Conservation (phyloP, 1,139 yeast species). For the Casaregolazyma suthepensis region DNA sequence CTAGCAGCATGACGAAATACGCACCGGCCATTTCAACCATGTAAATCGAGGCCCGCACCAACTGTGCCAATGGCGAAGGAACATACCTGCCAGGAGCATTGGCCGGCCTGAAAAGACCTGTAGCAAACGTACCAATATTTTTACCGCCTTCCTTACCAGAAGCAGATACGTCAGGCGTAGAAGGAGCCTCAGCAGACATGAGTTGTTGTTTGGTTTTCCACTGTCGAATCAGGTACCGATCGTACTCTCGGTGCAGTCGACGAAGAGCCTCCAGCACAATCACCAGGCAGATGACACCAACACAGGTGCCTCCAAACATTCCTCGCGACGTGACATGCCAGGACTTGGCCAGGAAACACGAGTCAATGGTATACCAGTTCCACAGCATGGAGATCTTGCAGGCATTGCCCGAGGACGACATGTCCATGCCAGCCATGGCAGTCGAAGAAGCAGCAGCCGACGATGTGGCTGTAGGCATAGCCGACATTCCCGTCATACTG, state of each 20-base stretch:
- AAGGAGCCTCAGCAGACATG: neutral
- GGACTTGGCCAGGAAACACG: constrained; percentile 55
- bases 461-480: constrained; percentile 7
- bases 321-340: constrained; percentile 61
- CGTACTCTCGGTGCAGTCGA: constrained; percentile 52
- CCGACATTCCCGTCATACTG: constrained; percentile 6
- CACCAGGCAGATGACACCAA: constrained; percentile 56
- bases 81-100: constrained; percentile 1
- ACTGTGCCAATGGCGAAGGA: constrained; percentile 45
- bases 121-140: neutral
- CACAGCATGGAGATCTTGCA: constrained; percentile 42
- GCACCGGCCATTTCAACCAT: constrained; percentile 58
- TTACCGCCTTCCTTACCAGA: neutral
- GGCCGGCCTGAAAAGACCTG: neutral
- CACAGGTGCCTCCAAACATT: constrained; percentile 65
- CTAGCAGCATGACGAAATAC: constrained; percentile 60
- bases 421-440: constrained; percentile 7
- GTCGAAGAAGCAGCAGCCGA: constrained; percentile 12
- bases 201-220: constrained; percentile 16
- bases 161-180: constrained; percentile 2
- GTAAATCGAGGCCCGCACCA: constrained; percentile 44
- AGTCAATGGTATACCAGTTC: constrained; percentile 56
- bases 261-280: constrained; percentile 53
- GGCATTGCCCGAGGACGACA: constrained; percentile 1
- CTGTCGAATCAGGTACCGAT: constrained; percentile 34